Base-by-base conservation (phyloP, 169 alveolate genomes). In the Eimeria praecox region DNA sequence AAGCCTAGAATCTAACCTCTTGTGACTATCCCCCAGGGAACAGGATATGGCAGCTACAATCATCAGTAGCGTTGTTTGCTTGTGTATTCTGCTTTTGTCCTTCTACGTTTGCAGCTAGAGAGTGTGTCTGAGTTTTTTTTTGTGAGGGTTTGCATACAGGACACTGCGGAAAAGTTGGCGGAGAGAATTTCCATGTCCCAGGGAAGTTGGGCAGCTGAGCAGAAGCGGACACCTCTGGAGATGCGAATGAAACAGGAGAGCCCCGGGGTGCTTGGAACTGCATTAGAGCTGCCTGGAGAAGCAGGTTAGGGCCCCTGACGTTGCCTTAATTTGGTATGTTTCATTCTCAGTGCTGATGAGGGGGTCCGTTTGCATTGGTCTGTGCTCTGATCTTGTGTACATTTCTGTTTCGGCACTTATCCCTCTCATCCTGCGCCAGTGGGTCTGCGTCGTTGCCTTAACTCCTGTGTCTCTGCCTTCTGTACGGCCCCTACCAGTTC, bases 151-250 rank as follows among this genome's bases (percentile, higher is more conserved):
- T 40, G 77, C 30, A 54, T 52, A n/a, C 77, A 83, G 91, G 91
- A 83, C 30, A 83, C 91, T 30, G 77, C 91, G 40, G 91, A 83
- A 18, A 83, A 83, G 33, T 24, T 83, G 75, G 75, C 66, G 24
- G 91, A 83, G 22, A 83, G 91, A 52, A 56, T 83, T 52, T 83
- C 91, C 40, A 83, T 83, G 91, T 83, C 91, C 27, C 91, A 83
- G 71, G 91, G 91, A 35, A 83, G 91, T 35, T 83, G 91, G 91
- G 91, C 91, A 35, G 77, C 91, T 83, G 91, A 83, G 38, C 91
- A 83, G 75, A 83, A 83, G 75, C 91, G 91, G 66, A 49, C 22
- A 33, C 75, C 91, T 54, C 49, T 83, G 91, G 91, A 83, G 77
- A 33, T 49, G 33, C 91, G 91, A 14, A 54, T 83, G 75, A 52